Conservation (phyloP, 148 eudicot species). For the Nepenthes mirabilis region DNA sequence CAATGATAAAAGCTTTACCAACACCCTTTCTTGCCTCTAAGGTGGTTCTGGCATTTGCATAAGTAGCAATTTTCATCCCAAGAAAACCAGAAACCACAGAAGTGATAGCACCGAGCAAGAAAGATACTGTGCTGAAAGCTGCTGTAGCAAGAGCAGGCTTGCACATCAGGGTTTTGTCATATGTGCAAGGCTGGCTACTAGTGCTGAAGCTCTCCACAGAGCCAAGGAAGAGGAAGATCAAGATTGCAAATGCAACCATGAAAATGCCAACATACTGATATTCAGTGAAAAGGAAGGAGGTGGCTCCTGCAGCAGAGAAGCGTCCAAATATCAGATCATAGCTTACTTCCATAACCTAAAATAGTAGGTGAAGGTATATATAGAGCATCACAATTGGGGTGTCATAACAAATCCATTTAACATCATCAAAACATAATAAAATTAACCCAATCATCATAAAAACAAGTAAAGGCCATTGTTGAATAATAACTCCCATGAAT, state of each 20-base stretch:
- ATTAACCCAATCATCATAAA: too few relatives aligned
- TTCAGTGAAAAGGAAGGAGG: constrained; percentile 68
- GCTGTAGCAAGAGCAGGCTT: constrained; percentile 93
- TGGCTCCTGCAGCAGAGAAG: constrained; percentile 48
- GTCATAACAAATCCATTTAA: too few relatives aligned
- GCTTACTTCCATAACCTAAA: too few relatives aligned
- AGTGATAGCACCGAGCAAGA: constrained; percentile 75
- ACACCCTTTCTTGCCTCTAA: constrained; percentile 95
- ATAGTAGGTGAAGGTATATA: too few relatives aligned
- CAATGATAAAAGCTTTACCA: constrained; percentile 73
- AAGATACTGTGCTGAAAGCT: constrained; percentile 67
- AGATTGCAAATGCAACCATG: constrained; percentile 76
- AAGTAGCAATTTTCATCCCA: constrained; percentile 96
- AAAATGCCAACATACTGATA: constrained; percentile 79
- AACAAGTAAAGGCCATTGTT: too few relatives aligned
- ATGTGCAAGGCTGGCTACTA: constrained; percentile 51
- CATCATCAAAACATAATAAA: too few relatives aligned
- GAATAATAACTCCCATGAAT: too few relatives aligned
- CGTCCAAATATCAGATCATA: neutral
- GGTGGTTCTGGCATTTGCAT: constrained; percentile 91
- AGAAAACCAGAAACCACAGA: constrained; percentile 84
- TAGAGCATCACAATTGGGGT: too few relatives aligned
- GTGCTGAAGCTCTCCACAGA: constrained; percentile 95
- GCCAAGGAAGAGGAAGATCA: constrained; percentile 92
- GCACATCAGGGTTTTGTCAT: constrained; percentile 53